Conservation (phyloP, 345 rosid species). For the Sonneratia alba region DNA sequence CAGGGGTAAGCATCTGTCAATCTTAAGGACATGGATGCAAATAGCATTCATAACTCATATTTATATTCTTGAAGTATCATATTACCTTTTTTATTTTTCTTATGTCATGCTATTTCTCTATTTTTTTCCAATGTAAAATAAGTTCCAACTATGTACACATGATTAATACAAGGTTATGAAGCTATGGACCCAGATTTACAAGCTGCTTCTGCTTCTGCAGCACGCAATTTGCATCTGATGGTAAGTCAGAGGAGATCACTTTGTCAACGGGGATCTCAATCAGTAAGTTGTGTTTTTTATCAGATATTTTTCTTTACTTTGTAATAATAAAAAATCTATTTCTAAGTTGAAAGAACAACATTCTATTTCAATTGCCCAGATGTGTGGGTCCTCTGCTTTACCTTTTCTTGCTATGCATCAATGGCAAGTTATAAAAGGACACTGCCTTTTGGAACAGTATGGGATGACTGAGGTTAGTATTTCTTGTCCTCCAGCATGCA, state of each 20-base stretch:
- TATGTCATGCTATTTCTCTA: background rate
- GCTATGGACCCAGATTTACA: conserved; percentile 72
- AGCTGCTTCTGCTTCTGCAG: conserved; percentile 60
- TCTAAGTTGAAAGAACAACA: background rate
- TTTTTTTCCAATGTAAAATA: conserved; percentile 9
- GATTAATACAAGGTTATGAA: conserved; percentile 94
- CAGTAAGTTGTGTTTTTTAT: too few relatives aligned
- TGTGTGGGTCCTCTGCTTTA: conserved; percentile 97
- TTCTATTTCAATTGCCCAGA: conserved; percentile 28
- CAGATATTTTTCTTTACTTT: background rate
- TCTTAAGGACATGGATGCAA: background rate
- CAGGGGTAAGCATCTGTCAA: conserved; percentile 56
- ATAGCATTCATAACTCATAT: background rate
- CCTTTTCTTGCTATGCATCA: conserved; percentile 86
- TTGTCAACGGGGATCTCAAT: background rate
- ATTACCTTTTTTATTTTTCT: background rate
- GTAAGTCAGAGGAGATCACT: conserved; percentile 25
- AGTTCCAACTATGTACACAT: conserved; percentile 96
- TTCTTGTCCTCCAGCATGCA: background rate
- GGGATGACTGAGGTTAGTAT: conserved; percentile 90
- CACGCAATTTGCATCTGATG: conserved; percentile 76
- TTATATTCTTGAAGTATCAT: background rate
- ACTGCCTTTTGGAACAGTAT: conserved; percentile 88
- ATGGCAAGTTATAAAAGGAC: conserved; percentile 94
- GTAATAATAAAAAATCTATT: background rate